phyloP scores from a whole-genome alignment of 257 asterid species.

The Cordia subcordata region DNA sequence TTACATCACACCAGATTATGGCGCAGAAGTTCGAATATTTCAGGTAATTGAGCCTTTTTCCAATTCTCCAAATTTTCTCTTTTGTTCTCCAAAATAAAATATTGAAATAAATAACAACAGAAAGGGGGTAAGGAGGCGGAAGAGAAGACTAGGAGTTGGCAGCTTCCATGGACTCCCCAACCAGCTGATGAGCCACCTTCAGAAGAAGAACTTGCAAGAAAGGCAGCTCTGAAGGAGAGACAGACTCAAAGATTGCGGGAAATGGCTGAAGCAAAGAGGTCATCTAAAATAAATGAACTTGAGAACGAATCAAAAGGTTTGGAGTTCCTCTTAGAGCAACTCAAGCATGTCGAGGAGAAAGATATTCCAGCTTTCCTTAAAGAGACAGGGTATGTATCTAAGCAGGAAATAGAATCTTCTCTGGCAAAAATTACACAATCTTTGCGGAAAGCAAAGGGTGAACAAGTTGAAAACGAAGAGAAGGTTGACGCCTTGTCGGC shows the following conservation, averaged over 20 bases:
- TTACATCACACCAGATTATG: slow-evolving; percentile 75
- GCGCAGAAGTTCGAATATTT: slow-evolving; percentile 71
- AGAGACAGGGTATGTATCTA: slow-evolving; percentile 53
- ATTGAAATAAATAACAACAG: slow-evolving; percentile 29
- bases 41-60: slow-evolving; percentile 43
- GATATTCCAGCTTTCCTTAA: slow-evolving; percentile 56
- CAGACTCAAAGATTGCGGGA: slow-evolving; percentile 97
- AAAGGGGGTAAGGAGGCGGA: slow-evolving; percentile 78
- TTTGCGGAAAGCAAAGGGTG: slow-evolving; percentile 91
- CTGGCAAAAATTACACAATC: slow-evolving; percentile 66
- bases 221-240: slow-evolving; percentile 94
- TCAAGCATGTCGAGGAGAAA: slow-evolving; percentile 48
- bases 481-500: slow-evolving; percentile 53
- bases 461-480: slow-evolving; percentile 68
- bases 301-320: slow-evolving; percentile 80
- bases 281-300: slow-evolving; percentile 79
- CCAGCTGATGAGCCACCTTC: slow-evolving; percentile 89
- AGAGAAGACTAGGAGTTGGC: slow-evolving; percentile 86
- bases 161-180: slow-evolving; percentile 93
- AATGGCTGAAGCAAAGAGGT: slow-evolving; percentile 97
- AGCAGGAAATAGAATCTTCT: slow-evolving; percentile 73
- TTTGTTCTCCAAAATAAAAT: slow-evolving; percentile 8
- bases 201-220: slow-evolving; percentile 96
- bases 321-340: slow-evolving; percentile 69
- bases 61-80: slow-evolving; percentile 11